These are phyloP conservation scores for Rhodotorula diobovata DNA, from an alignment of 768 basidiomycete species.

Conservation along the genomic window DNA sequence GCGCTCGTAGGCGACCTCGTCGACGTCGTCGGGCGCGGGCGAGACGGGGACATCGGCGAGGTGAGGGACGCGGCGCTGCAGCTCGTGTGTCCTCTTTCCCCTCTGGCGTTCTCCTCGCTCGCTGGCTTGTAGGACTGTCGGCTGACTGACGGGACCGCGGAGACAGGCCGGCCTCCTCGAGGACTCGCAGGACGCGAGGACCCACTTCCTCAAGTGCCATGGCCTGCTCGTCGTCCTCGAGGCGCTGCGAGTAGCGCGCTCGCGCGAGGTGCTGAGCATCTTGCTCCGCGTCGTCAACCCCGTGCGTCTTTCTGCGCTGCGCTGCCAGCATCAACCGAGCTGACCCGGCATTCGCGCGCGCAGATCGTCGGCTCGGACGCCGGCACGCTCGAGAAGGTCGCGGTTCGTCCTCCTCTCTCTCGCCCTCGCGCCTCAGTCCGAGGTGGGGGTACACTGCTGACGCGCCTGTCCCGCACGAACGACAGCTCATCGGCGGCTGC, in stretches of 20 bases:
- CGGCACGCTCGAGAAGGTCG: constrained; percentile 87
- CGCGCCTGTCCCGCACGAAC: no score
- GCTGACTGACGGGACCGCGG: neutral
- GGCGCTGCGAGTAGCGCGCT: constrained; percentile 79
- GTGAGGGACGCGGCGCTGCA: constrained; percentile 81
- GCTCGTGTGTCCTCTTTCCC: constrained; percentile 56
- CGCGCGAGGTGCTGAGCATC: constrained; percentile 77
- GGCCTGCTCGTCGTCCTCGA: constrained; percentile 93
- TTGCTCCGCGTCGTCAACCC: constrained; percentile 83
- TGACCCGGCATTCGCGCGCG: neutral
- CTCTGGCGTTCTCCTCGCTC: no score
- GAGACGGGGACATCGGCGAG: constrained; percentile 59
- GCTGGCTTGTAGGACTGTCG: no score
- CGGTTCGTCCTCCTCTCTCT: constrained; percentile 56
- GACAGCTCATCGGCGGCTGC: constrained; percentile 61
- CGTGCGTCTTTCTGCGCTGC: constrained; percentile 52
- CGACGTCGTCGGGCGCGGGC: constrained; percentile 68
- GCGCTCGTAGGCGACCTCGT: constrained; percentile 76
- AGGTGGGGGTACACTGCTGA: no score
- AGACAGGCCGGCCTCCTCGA: constrained; percentile 66
- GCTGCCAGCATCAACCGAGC: neutral
- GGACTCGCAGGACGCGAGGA: constrained; percentile 77
- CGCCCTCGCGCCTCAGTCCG: no score
- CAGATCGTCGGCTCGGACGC: constrained; percentile 63
- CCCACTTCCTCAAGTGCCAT: constrained; percentile 82